Evolutionary conservation across 768 basidiomycete genomes (phyloP), one percentile per base, ranked within the genome.

Genomic region (Solioccasus polychromus): DNA sequence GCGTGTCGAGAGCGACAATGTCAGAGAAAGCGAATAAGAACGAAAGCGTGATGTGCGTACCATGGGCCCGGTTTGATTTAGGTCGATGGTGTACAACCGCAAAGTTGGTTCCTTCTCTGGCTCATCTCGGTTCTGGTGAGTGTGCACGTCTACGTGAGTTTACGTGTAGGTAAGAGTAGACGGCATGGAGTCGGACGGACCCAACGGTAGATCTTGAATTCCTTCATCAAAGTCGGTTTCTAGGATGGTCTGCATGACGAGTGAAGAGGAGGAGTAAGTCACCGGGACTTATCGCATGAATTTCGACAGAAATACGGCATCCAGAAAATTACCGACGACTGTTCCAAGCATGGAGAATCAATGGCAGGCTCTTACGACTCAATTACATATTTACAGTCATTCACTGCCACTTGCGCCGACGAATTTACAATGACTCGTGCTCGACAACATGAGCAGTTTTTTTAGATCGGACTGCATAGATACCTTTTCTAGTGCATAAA

Each of bases 131-230:
- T 97, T 94, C 94, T 83, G 57, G 20, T 36, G 23, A 1, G 18
- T 3, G 32, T 10, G 14, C 2, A 11, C 5, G 11, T 44, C 22
- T n/a, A 8, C 7, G 22, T 28, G 37, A 42, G 45, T 2, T 10
- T 32, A 22, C 3, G 3, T 2, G 23, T 0, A 12, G 25, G n/a
- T n/a, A n/a, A n/a, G n/a, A n/a, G n/a, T n/a, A 5, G 30, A 12
- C 5, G n/a, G 30, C 11, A 15, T 12, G 30, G 14, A 12, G 30
- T 15, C 4, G 14, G 5, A 38, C 54, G 32, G 47, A 91, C 91
- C 92, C 96, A 99, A 66, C 96, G 89, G 73, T 99, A 99, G 54
- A 99, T 93, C 78, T 94, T 90, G 78, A 99, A 97, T 68, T 93
- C 87, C 74, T 98, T 98, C 59, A 85, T 73, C 55, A 87, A 62